Percentiles rank a stretch among this genome's conserved stretches.
Conservation (phyloP, 306 rosid genomes). For the Alnus rubra region DNA sequence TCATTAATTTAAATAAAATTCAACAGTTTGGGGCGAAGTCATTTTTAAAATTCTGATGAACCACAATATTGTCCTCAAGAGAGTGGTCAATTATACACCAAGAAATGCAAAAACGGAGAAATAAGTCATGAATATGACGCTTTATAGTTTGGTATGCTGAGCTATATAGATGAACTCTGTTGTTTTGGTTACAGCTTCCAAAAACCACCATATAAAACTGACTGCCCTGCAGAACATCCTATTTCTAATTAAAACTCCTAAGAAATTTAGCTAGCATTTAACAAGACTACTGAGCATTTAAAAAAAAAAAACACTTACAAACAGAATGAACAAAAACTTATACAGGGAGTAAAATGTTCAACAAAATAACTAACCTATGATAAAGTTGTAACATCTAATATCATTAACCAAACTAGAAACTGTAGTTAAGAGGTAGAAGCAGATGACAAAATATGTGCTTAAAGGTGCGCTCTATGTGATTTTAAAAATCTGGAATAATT, state of each 20-base stretch:
- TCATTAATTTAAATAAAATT: neutral
- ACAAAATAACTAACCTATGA: neutral
- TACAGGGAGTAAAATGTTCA: neutral
- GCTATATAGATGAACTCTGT: neutral
- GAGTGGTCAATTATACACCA: neutral
- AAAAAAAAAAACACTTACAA: neutral
- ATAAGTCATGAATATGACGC: neutral
- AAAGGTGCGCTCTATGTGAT: neutral
- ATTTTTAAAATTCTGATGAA: neutral
- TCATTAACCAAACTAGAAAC: neutral
- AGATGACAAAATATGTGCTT: neutral
- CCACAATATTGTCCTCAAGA: neutral
- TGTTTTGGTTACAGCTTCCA: neutral
- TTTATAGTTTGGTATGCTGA: neutral
- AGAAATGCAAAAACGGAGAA: neutral
- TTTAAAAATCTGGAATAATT: slow-evolving; percentile 15
- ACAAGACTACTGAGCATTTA: neutral
- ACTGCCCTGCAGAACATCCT: neutral
- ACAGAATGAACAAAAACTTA: neutral
- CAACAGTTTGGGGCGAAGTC: neutral
- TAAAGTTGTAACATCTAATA: neutral
- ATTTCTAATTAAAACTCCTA: neutral
- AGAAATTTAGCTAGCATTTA: neutral
- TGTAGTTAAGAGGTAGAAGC: neutral
- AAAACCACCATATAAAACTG: neutral